Base-by-base conservation (phyloP, 495 filamentous ascomycete species). In the Penicillium manginii region DNA sequence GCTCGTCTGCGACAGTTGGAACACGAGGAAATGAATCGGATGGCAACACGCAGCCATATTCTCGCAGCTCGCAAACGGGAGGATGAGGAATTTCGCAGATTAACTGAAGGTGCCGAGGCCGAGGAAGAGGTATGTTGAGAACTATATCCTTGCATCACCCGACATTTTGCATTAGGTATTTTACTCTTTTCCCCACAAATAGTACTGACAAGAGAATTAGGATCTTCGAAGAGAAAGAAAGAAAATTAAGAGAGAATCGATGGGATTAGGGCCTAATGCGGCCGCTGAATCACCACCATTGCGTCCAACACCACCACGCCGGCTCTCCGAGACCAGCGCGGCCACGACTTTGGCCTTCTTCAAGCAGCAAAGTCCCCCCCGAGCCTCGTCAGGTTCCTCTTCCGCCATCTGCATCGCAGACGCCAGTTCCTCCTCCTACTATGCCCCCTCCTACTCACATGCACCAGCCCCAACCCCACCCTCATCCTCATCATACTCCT, bases 301-400 rank as follows among this genome's bases (percentile, higher is more conserved):
- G 37, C 73, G 73, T 14, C 77, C 77, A 22, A 73, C 76, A 50
- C 72, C 75, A 52, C 73, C 75, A 31, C 76, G 77, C 47, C 76
- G 77, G 18, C 50, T 80, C 39, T 80, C 77, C 22, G 77, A 80
- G 61, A 80, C 77, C 49, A 80, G 75, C 58, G 77, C 77, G 22
- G 77, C 77, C n/a, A 80, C 77, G 8, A 80, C 77, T n/a, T 61
- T 80, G 46, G 77, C 77, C n/a, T 80, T 79, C 50, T 78, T 80
- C 66, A 78, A 80, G 55, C 77, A 80, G 55, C 77, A 80, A 54
- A 76, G 66, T n/a, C 76, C 77, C 7, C 23, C 76, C 73, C n/a
- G 77, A 80, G 54, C 76, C 76, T 40, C 77, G 75, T 45, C 70
- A 70, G 50, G 40, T 65, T 32, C 69, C 72, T 43, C 70, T 72